These are phyloP conservation scores for Odontarrhena argentea DNA, from an alignment of 345 rosid genomes.

Conservation along the genomic window DNA sequence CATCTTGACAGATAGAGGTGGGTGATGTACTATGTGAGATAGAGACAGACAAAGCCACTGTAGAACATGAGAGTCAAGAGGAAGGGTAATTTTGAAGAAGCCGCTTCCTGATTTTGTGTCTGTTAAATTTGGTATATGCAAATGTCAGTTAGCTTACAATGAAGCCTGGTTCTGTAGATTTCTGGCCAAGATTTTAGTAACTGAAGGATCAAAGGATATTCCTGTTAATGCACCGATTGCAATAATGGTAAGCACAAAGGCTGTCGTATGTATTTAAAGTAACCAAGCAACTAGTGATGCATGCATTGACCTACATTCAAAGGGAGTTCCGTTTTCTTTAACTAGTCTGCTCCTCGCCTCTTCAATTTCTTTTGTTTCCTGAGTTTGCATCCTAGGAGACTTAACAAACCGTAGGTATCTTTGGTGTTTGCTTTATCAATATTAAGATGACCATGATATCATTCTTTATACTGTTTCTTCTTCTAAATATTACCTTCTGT, in stretches of 20 bases:
- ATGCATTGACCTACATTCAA: slow-evolving; percentile 1
- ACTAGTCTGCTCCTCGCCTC: slow-evolving; percentile 20
- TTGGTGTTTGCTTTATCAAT: slow-evolving; percentile 14
- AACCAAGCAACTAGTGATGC: slow-evolving; percentile 24
- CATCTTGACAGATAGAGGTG: slow-evolving; percentile 76
- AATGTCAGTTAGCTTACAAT: slow-evolving; percentile 32
- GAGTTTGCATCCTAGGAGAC: slow-evolving; percentile 15
- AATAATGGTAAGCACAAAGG: slow-evolving; percentile 60
- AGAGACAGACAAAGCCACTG: slow-evolving; percentile 97
- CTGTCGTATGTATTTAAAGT: slow-evolving; percentile 18
- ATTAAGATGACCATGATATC: slow-evolving; percentile 8
- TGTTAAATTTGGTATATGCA: slow-evolving; percentile 25
- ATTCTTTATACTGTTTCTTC: slow-evolving; percentile 13
- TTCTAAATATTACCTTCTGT: slow-evolving; percentile 7
- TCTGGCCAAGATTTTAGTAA: slow-evolving; percentile 82
- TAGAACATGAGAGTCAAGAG: slow-evolving; percentile 93
- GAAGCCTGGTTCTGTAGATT: slow-evolving; percentile 53
- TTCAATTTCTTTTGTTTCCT: slow-evolving; percentile 34
- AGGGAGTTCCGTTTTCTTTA: slow-evolving; percentile 13
- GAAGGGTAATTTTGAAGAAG: slow-evolving; percentile 65
- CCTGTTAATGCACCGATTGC: slow-evolving; percentile 91
- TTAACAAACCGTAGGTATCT: slow-evolving; percentile 11
- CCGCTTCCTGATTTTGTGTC: slow-evolving; percentile 22
- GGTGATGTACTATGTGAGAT: slow-evolving; percentile 92
- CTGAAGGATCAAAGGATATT: slow-evolving; percentile 91